These are phyloP conservation scores for Echeveria elegans DNA, from an alignment of 164 flowering plant genomes.

Conservation along the genomic window DNA sequence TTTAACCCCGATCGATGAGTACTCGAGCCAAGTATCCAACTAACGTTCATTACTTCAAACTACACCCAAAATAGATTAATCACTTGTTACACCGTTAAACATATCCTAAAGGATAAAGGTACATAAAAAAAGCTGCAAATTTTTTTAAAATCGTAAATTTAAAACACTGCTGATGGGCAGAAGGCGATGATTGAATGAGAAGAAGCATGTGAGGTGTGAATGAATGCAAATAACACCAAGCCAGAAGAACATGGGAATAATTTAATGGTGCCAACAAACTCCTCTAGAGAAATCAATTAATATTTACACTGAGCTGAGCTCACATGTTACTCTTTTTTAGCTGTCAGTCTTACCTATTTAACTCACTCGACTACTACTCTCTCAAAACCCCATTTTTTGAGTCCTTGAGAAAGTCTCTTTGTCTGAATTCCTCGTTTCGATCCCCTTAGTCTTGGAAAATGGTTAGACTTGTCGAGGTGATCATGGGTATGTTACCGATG, in stretches of 20 bases:
- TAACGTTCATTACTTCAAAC: not conserved
- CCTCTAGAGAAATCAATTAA: conserved; percentile 15
- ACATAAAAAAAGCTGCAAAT: too few relatives aligned
- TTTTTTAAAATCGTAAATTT: too few relatives aligned
- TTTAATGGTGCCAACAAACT: conserved; percentile 33
- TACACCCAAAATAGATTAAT: too few relatives aligned
- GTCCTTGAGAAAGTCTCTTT: too few relatives aligned
- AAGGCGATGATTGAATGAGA: not conserved
- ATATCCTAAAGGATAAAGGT: not conserved
- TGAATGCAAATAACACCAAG: not conserved
- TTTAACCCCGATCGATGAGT: too few relatives aligned
- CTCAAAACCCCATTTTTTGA: not conserved
- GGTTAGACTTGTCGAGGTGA: too few relatives aligned
- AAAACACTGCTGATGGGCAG: too few relatives aligned
- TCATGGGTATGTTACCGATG: not conserved
- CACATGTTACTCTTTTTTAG: not conserved
- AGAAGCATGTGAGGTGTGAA: conserved; percentile 32
- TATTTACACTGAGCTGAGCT: not conserved
- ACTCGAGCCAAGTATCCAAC: not conserved
- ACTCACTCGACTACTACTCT: not conserved
- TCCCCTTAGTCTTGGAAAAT: too few relatives aligned
- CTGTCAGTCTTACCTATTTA: not conserved
- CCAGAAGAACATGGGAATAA: conserved; percentile 63
- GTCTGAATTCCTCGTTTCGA: too few relatives aligned
- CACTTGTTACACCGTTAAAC: not conserved